Base-by-base conservation (phyloP, 1,139 yeast genomes). In the Scheffersomyces lignicola region DNA sequence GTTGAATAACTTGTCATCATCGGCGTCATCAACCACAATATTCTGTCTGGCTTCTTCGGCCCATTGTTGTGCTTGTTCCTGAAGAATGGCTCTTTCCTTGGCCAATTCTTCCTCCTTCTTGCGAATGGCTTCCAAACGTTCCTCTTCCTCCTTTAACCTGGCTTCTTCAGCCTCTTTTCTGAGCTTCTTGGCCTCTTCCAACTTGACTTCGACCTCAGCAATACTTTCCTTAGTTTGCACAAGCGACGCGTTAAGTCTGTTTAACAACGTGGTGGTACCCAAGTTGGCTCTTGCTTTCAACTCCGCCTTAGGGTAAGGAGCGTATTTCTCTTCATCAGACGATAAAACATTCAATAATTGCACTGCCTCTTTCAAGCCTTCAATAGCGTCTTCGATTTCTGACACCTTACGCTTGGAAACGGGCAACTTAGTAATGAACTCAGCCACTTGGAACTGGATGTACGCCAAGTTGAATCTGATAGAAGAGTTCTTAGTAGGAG, bases 391-490 rank as follows among this genome's bases (percentile, higher is more conserved):
- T 41, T 78, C 76, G 40, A 92, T 75, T 41, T 83, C 89, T 5
- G 65, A 73, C 29, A 80, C 60, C 2, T 75, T 73, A 50, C 97
- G 76, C 45, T 78, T 77, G 29, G 73, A 72, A 8, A 73, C 64
- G 0, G 83, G 74, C 25, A 80, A 60, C 45, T 84, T 84, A 43
- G 86, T 77, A 22, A 90, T 64, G 44, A 80, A 78, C 48, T 89
- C 96, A 0, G 97, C 97, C 42, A 87, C 69, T 57, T 89, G 96
- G 60, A 84, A 88, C 51, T 86, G 85, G 33, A 92, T 72, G 53
- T 83, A 85, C 0, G 97, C 95, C 38, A 83, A 73, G 54, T 92
- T 92, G 65, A 86, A 92, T 47, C 73, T 73, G 43, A 83, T 65
- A n/a, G 65, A 50, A 6, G 64, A 45, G 32, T 44, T 46, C 12